A percentile compares a stretch with the other conserved stretches of the same genome.
phyloP scores from a whole-genome alignment of 2,329 filamentous ascomycete genomes.

The Ascochyta clinopodiicola region DNA sequence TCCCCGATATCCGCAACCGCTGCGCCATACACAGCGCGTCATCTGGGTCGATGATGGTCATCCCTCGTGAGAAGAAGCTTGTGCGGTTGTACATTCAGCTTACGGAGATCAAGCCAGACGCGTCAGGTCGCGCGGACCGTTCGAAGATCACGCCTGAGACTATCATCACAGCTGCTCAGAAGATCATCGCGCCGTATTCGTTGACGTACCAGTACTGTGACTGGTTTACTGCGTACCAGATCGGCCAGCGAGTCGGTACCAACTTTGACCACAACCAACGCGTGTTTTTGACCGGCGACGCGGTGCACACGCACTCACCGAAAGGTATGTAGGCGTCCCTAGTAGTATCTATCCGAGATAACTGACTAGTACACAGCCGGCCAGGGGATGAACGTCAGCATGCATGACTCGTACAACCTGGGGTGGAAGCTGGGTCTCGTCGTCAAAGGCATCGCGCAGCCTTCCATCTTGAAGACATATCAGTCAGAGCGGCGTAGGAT shows the following conservation, averaged over 20 bases:
- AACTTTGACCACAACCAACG: constrained; percentile 63
- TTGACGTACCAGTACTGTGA: constrained; percentile 69
- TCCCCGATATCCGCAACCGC: constrained; percentile 65
- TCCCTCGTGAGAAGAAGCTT: constrained; percentile 68
- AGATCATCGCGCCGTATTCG: constrained; percentile 71
- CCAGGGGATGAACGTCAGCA: constrained; percentile 68
- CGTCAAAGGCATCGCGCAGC: constrained; percentile 51
- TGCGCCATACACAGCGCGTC: constrained; percentile 65
- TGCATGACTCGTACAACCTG: constrained; percentile 70
- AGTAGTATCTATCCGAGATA: no score
- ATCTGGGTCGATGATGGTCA: constrained; percentile 67
- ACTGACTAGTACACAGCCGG: constrained; percentile 32
- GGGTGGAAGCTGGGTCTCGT: constrained; percentile 64
- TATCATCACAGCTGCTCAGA: constrained; percentile 68
- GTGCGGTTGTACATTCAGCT: constrained; percentile 72
- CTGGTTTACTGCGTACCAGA: constrained; percentile 73
- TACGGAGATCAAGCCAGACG: constrained; percentile 54
- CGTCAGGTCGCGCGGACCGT: constrained; percentile 59
- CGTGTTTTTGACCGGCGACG: constrained; percentile 75
- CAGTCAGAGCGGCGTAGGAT: constrained; percentile 63
- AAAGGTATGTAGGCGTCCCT: constrained; percentile 64
- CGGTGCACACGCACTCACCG: constrained; percentile 63
- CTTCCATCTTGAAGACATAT: constrained; percentile 59
- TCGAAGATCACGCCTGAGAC: constrained; percentile 68
- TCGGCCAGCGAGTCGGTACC: constrained; percentile 69